A percentile compares a stretch with the other conserved stretches of the same genome.
Evolutionary conservation across 1,139 yeast species (phyloP).

Genomic region (Entelexis sorbosivorans): DNA sequence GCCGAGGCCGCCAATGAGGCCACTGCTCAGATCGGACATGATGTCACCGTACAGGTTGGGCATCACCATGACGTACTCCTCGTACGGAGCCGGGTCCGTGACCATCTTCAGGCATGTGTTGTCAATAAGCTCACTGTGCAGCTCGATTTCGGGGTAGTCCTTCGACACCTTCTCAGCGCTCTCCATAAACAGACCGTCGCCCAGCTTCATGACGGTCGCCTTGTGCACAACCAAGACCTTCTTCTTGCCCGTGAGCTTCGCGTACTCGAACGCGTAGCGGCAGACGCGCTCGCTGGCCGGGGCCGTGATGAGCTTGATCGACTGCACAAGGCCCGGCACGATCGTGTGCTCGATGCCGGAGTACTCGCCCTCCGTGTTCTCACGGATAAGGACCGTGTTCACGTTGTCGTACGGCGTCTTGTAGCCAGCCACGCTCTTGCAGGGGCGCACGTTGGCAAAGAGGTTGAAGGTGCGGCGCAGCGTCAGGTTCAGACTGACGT

Average conservation of each 20-base stretch:
- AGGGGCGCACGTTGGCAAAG: constrained; percentile 96
- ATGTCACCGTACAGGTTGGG: constrained; percentile 97
- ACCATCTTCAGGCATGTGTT: constrained; percentile 89
- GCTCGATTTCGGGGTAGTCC: constrained; percentile 82
- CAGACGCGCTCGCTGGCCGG: constrained; percentile 94
- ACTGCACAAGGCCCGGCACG: constrained; percentile 96
- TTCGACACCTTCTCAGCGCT: constrained; percentile 81
- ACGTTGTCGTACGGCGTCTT: constrained; percentile 91
- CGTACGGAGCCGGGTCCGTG: constrained; percentile 75
- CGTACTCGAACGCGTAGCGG: constrained; percentile 94
- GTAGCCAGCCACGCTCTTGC: constrained; percentile 86
- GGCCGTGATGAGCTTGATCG: constrained; percentile 91
- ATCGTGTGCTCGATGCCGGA: constrained; percentile 98
- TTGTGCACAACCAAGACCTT: constrained; percentile 93
- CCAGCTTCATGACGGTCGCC: constrained; percentile 95
- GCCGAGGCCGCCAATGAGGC: constrained; percentile 96
- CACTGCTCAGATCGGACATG: constrained; percentile 93
- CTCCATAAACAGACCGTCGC: constrained; percentile 92
- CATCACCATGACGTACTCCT: constrained; percentile 90
- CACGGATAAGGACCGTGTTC: constrained; percentile 92
- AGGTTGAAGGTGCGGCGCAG: constrained; percentile 92
- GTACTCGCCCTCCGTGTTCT: constrained; percentile 98
- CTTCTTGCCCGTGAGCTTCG: constrained; percentile 77
- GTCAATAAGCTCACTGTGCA: constrained; percentile 82
- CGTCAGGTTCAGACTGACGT: constrained; percentile 92